Evolutionary conservation across 257 asterid genomes (phyloP).

Genomic region (Apocynum venetum): DNA sequence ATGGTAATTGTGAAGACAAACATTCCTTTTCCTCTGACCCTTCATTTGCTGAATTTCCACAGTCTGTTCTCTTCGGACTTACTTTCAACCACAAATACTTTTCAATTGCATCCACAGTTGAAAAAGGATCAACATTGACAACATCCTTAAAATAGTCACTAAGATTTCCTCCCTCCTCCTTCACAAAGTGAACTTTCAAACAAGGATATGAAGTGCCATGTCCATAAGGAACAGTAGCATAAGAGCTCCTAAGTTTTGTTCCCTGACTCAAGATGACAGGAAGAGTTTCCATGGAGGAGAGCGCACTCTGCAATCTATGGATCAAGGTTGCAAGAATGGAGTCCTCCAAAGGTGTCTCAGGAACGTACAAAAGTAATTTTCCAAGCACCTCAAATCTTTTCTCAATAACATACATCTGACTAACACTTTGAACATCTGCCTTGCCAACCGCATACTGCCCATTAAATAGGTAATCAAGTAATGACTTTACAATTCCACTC

Average conservation of each 20-base stretch:
- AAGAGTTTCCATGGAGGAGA: conserved; percentile 73
- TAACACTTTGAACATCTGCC: conserved; percentile 21
- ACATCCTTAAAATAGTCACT: conserved; percentile 47
- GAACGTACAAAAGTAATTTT: conserved; percentile 42
- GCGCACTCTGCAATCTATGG: conserved; percentile 64
- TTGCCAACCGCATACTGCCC: conserved; percentile 39
- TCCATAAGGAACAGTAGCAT: conserved; percentile 72
- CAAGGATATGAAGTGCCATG: conserved; percentile 65
- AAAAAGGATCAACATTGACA: conserved; percentile 83
- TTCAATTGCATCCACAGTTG: conserved; percentile 60
- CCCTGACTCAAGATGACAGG: conserved; percentile 61
- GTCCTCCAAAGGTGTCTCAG: conserved; percentile 37
- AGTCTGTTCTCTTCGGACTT: conserved; percentile 30
- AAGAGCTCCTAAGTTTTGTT: conserved; percentile 52
- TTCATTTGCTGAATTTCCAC: conserved; percentile 26
- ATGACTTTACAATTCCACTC: conserved; percentile 78
- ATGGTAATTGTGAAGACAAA: conserved; percentile 31
- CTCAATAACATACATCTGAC: conserved; percentile 32
- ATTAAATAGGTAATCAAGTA: conserved; percentile 57
- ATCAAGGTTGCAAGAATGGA: conserved; percentile 42
- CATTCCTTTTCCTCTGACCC: conserved; percentile 34
- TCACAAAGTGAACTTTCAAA: conserved; percentile 72
- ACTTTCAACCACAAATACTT: conserved; percentile 64
- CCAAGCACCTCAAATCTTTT: conserved; percentile 78
- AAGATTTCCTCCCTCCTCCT: conserved; percentile 56